Evolutionary conservation across 2,329 filamentous ascomycete genomes (phyloP).

Genomic region (Trichophyton simii): DNA sequence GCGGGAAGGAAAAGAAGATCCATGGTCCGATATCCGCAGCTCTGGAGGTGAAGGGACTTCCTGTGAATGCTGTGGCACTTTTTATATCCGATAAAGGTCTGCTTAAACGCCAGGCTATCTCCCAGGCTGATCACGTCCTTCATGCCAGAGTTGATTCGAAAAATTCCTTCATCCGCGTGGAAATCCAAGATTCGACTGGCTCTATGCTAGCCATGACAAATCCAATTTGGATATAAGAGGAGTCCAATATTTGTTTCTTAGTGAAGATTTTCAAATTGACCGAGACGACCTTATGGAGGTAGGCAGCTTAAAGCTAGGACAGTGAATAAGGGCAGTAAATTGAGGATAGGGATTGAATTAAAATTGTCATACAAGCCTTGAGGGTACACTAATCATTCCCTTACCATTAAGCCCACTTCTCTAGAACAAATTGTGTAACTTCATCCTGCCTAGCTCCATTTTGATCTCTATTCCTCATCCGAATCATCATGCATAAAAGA

Average conservation of each 20-base stretch:
- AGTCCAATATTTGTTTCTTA: background rate
- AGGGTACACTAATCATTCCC: too few relatives aligned
- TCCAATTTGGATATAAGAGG: slow-evolving; percentile 9
- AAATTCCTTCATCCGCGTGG: slow-evolving; percentile 12
- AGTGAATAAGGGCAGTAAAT: too few relatives aligned
- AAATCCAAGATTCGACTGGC: slow-evolving; percentile 12
- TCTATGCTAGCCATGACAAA: slow-evolving; percentile 14
- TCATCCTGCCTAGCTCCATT: too few relatives aligned
- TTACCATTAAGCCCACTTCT: too few relatives aligned
- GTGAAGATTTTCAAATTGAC: too few relatives aligned
- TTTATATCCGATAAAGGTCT: slow-evolving; percentile 13
- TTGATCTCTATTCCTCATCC: too few relatives aligned
- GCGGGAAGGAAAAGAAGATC: background rate
- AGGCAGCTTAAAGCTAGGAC: too few relatives aligned
- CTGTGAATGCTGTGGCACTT: slow-evolving; percentile 7
- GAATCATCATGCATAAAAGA: too few relatives aligned
- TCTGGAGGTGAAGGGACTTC: background rate
- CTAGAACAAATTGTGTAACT: too few relatives aligned
- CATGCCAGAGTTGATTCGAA: background rate
- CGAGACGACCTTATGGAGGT: too few relatives aligned
- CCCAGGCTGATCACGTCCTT: slow-evolving; percentile 6
- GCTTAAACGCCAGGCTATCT: slow-evolving; percentile 8
- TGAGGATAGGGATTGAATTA: too few relatives aligned
- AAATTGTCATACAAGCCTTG: too few relatives aligned
- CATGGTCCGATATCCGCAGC: background rate